Base-by-base conservation (phyloP, 495 filamentous ascomycete species). In the Recurvomyces mirabilis region DNA sequence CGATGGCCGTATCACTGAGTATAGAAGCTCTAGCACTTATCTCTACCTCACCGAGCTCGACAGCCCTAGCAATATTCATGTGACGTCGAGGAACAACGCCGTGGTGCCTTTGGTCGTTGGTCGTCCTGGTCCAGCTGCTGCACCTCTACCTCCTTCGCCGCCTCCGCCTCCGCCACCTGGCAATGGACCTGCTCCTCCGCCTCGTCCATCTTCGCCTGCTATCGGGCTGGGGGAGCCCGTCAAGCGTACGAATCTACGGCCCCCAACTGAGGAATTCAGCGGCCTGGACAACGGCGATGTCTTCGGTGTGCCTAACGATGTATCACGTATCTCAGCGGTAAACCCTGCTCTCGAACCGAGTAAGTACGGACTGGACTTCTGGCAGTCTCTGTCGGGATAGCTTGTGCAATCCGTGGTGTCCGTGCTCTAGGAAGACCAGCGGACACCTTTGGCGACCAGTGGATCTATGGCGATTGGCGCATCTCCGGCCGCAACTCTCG, bases 291-390 rank as follows among this genome's bases (percentile, higher is more conserved):
- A 57, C 4, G 69, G 70, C 13, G 68, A 72, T 36, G 62, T 77
- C 15, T 76, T 75, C 36, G 61, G 49, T 12, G 47, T 77, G 11
- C 77, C 77, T 7, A 74, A 73, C 43, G 74, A 69, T 35, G 61
- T 55, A 34, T 63, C 56, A 49, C 61, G 68, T 54, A 49, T 79
- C 43, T 74, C 73, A 0, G 65, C 57, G 10, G 65, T 56, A 18
- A 79, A 79, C 53, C 73, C 73, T 0, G 59, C 59, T 1, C 58
- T 78, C 13, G 25, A 75, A 30, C 74, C 76, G 3, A 56, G 63
- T 4, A 46, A 63, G 38, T 78, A 74, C 47, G 77, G 75, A 1
- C 51, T 81, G 38, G 77, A 80, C 55, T 81, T 80, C 52, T 81
- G 77, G 77, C 70, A 80, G 63, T 72, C 68, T 38, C 50, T 80